Conservation (phyloP, 2,329 filamentous ascomycete genomes). For the Lecanicillium sp. region DNA sequence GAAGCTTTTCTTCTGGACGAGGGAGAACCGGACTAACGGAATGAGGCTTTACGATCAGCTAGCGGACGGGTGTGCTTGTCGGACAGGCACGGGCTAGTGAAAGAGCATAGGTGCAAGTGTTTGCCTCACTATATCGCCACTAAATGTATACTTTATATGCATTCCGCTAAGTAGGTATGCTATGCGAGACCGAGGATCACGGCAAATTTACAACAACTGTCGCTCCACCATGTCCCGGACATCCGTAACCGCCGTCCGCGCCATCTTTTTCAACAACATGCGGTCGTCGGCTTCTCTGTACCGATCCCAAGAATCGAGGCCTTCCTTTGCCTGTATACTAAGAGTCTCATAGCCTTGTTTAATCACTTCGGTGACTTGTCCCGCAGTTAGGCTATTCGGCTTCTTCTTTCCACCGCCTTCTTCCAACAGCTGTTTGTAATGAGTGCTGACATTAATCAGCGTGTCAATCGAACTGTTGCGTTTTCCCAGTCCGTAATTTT, state of each 20-base stretch:
- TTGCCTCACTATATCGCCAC: no score
- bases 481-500: constrained; percentile 58
- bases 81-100: no score
- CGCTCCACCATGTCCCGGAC: constrained; percentile 43
- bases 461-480: constrained; percentile 70
- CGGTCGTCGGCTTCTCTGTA: constrained; percentile 86
- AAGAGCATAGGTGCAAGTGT: no score
- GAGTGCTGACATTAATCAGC: constrained; percentile 70
- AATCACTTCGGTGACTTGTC: constrained; percentile 83
- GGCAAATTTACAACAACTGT: constrained; percentile 7
- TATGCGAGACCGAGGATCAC: no score
- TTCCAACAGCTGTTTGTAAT: constrained; percentile 79
- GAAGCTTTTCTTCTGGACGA: no score
- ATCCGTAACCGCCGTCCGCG: constrained; percentile 64
- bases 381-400: constrained; percentile 67
- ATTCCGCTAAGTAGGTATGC: no score
- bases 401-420: constrained; percentile 39
- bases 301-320: constrained; percentile 74
- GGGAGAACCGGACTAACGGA: no score
- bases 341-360: constrained; percentile 95
- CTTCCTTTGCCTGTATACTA: constrained; percentile 83
- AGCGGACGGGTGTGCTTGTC: no score
- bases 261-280: constrained; percentile 77
- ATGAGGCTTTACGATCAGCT: no score
- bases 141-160: no score